These are phyloP conservation scores for Melanopsichium pennsylvanicum DNA, from an alignment of 1,284 basidiomycete genomes.

Conservation along the genomic window DNA sequence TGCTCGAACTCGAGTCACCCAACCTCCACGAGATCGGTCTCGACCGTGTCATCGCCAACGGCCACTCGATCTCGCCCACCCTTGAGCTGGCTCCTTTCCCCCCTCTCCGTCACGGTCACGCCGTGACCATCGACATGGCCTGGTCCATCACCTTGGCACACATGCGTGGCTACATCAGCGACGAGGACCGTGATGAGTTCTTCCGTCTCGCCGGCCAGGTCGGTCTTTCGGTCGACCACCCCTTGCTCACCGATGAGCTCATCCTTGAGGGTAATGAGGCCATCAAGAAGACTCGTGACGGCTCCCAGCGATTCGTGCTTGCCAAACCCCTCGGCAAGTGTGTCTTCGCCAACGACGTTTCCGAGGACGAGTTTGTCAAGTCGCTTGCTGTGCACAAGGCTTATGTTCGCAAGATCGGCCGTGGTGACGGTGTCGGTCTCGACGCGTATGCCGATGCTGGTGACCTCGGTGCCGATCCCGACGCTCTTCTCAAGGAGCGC, in stretches of 20 bases:
- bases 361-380: conserved; percentile 66
- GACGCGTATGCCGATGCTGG: conserved; percentile 68
- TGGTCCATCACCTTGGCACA: conserved; percentile 68
- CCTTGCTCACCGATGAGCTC: conserved; percentile 66
- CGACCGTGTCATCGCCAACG: conserved; percentile 69
- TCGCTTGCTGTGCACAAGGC: conserved; percentile 67
- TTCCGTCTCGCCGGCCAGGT: conserved; percentile 66
- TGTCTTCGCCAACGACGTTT: conserved; percentile 68
- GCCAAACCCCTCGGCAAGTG: conserved; percentile 68
- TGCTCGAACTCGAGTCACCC: conserved; percentile 68
- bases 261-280: conserved; percentile 66
- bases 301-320: conserved; percentile 68
- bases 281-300: conserved; percentile 68
- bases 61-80: conserved; percentile 68
- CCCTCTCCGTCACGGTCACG: conserved; percentile 66
- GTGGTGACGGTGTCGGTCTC: conserved; percentile 65
- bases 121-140: conserved; percentile 69
- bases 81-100: conserved; percentile 66
- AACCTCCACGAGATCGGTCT: conserved; percentile 69
- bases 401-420: conserved; percentile 63
- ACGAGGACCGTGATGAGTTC: conserved; percentile 68
- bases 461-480: conserved; percentile 67
- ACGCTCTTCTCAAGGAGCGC: conserved; percentile 54
- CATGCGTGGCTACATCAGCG: conserved; percentile 66
- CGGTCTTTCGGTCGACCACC: conserved; percentile 68